phyloP scores from a whole-genome alignment of 106 monocot species.

The Iris macrosiphon region DNA sequence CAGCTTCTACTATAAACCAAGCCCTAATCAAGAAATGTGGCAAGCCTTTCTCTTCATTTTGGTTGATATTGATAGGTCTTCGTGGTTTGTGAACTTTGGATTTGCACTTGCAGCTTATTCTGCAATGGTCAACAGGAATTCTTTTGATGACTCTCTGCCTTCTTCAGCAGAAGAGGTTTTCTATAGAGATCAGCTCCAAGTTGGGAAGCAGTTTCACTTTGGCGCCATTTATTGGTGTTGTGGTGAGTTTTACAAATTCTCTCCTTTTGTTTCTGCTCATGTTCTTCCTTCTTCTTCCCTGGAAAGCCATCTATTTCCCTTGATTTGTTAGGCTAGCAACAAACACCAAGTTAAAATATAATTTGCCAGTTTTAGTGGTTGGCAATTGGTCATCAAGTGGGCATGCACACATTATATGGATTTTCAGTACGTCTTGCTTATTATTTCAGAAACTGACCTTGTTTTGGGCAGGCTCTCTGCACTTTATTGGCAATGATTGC shows the following conservation, averaged over 20 bases:
- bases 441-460: neutral
- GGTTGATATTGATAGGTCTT: slow-evolving; percentile 71
- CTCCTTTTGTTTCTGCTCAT: too few relatives aligned
- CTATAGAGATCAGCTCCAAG: slow-evolving; percentile 50
- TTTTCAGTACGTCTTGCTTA: neutral
- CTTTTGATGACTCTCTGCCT: slow-evolving; percentile 61
- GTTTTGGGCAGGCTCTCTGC: slow-evolving; percentile 40
- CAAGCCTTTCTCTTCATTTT: slow-evolving; percentile 11
- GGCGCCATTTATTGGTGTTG: too few relatives aligned
- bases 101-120: slow-evolving; percentile 77
- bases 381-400: neutral
- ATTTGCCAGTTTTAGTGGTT: neutral
- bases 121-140: slow-evolving; percentile 50
- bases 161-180: slow-evolving; percentile 38
- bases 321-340: slow-evolving; percentile 58
- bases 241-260: too few relatives aligned
- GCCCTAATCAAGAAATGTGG: neutral
- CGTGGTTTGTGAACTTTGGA: slow-evolving; percentile 45
- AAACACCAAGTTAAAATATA: slow-evolving; percentile 2
- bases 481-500: slow-evolving; percentile 68
- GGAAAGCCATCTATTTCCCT: slow-evolving; percentile 24
- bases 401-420: neutral
- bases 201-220: slow-evolving; percentile 72
- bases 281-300: slow-evolving; percentile 9
- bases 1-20: neutral